Evolutionary conservation across 371 early-diverging fungal species (phyloP).

Genomic region (Phascolomyces articulosus): DNA sequence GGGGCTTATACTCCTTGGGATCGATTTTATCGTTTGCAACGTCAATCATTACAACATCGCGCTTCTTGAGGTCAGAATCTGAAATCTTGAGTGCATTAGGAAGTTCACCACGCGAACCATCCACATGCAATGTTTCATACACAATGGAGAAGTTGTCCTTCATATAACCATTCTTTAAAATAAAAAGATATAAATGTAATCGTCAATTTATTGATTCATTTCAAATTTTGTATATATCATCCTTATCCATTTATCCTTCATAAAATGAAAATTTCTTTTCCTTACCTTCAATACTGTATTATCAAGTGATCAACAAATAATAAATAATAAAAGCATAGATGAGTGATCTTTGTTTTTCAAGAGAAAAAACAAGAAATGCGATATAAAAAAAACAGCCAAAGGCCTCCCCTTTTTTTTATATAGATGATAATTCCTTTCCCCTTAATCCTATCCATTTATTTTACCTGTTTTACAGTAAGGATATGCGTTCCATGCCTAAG

Average conservation of each 20-base stretch:
- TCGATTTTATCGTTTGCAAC: conserved; percentile 64
- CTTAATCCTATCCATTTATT: not conserved
- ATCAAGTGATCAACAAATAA: not conserved
- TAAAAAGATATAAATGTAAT: not conserved
- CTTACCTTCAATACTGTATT: conserved; percentile 20
- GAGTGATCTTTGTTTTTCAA: not conserved
- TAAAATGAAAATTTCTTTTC: too few relatives aligned
- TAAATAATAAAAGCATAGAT: not conserved
- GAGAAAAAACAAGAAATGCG: too few relatives aligned
- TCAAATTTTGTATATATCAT: not conserved
- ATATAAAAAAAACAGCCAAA: too few relatives aligned
- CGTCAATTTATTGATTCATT: not conserved
- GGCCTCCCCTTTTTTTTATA: too few relatives aligned
- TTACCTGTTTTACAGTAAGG: conserved; percentile 82
- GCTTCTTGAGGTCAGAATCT: conserved; percentile 51
- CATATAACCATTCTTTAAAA: conserved; percentile 66
- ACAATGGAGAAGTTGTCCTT: conserved; percentile 72
- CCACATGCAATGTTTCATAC: conserved; percentile 75
- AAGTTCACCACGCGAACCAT: conserved; percentile 70
- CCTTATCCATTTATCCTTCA: not conserved
- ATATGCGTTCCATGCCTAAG: conserved; percentile 82
- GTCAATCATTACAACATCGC: conserved; percentile 65
- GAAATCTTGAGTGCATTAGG: conserved; percentile 62
- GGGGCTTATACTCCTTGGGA: conserved; percentile 58
- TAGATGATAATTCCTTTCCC: too few relatives aligned